Percentiles rank a stretch among this genome's conserved stretches.
Evolutionary conservation across 352 stramenopile species (phyloP).

Genomic region (Globisporangium echinulatum): DNA sequence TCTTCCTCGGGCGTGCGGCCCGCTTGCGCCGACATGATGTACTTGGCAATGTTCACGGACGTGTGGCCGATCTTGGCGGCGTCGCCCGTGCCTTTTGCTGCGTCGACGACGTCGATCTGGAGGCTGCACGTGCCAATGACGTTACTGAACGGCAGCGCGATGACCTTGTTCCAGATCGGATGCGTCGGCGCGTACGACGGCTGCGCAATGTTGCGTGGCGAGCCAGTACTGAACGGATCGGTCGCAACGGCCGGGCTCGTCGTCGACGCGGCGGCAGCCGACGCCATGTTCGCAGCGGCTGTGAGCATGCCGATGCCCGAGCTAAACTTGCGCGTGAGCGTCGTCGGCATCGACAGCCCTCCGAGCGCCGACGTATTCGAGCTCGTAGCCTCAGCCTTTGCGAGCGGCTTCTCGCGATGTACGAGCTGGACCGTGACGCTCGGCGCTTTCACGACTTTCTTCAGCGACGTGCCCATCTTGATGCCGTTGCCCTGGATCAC

Average conservation of each 20-base stretch:
- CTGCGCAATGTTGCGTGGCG: slow-evolving; percentile 48
- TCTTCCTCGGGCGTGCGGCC: slow-evolving; percentile 38
- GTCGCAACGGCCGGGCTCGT: slow-evolving; percentile 23
- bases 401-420: slow-evolving; percentile 49
- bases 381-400: slow-evolving; percentile 25
- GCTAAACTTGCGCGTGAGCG: slow-evolving; percentile 70
- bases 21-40: slow-evolving; percentile 57
- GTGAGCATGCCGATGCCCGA: slow-evolving; percentile 52
- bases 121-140: slow-evolving; percentile 73
- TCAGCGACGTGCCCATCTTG: slow-evolving; percentile 58
- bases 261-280: slow-evolving; percentile 13
- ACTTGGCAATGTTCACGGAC: slow-evolving; percentile 77
- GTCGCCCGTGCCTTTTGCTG: slow-evolving; percentile 24
- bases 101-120: slow-evolving; percentile 70
- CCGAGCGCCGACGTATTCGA: slow-evolving; percentile 29
- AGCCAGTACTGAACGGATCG: slow-evolving; percentile 50
- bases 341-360: slow-evolving; percentile 59
- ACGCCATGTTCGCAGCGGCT: slow-evolving; percentile 24
- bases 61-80: slow-evolving; percentile 56
- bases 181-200: slow-evolving; percentile 58
- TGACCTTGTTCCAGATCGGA: slow-evolving; percentile 77
- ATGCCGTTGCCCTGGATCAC: slow-evolving; percentile 81
- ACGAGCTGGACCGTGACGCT: slow-evolving; percentile 51
- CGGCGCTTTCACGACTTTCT: slow-evolving; percentile 63
- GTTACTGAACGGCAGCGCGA: slow-evolving; percentile 67